Evolutionary conservation across 352 stramenopile species (phyloP).

Genomic region (Phytophthora cryptogea): DNA sequence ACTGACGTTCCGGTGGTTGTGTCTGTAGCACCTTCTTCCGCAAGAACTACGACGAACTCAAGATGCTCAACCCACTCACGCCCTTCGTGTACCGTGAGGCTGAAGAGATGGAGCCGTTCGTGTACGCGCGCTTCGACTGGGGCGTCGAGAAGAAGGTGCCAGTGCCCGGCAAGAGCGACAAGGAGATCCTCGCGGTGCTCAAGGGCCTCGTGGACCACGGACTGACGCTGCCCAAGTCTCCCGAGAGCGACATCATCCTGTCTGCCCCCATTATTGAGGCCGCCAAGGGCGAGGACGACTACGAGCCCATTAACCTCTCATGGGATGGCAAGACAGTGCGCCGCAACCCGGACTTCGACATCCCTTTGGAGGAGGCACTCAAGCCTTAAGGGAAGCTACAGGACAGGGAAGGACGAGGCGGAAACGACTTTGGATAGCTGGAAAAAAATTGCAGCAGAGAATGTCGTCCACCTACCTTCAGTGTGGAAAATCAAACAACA

Average conservation of each 20-base stretch:
- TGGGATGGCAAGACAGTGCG: conserved; percentile 83
- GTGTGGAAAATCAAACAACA: conserved; percentile 34
- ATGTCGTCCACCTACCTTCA: conserved; percentile 6
- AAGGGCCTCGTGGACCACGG: conserved; percentile 81
- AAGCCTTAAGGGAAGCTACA: conserved; percentile 44
- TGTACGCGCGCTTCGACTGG: conserved; percentile 88
- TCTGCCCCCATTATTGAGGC: conserved; percentile 78
- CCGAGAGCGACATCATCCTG: conserved; percentile 84
- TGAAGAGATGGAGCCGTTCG: conserved; percentile 89
- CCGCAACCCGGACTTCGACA: conserved; percentile 85
- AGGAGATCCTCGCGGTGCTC: conserved; percentile 77
- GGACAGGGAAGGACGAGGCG: background rate
- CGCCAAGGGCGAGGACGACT: conserved; percentile 65
- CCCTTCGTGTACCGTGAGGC: conserved; percentile 87
- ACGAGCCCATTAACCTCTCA: conserved; percentile 83
- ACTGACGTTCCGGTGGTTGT: conserved; percentile 17
- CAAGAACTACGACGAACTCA: conserved; percentile 88
- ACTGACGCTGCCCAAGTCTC: conserved; percentile 75
- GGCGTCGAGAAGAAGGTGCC: conserved; percentile 85
- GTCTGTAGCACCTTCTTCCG: conserved; percentile 76
- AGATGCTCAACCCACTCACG: conserved; percentile 87
- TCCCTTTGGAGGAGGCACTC: conserved; percentile 70
- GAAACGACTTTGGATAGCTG: conserved; percentile 2
- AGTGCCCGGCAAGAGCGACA: conserved; percentile 82
- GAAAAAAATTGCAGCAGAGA: conserved; percentile 2